Evolutionary conservation across 1,139 yeast genomes (phyloP).

Genomic region (Chernovozyma sophiae-reginae): DNA sequence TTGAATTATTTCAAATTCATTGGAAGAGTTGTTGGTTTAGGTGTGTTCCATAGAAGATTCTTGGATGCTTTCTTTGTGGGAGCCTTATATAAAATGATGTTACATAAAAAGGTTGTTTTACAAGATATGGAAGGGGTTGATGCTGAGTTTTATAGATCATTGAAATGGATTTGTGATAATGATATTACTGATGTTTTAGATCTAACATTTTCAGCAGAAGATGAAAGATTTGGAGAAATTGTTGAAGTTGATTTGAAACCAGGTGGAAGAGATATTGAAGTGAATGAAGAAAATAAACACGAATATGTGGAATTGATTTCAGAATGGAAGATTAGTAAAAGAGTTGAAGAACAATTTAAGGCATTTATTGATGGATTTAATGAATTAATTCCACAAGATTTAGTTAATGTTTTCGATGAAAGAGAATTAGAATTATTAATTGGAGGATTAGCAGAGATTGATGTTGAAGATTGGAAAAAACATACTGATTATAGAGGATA

Average conservation of each 20-base stretch:
- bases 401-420: slow-evolving; percentile 94
- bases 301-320: slow-evolving; percentile 94
- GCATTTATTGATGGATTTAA: slow-evolving; percentile 97
- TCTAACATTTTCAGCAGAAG: slow-evolving; percentile 90
- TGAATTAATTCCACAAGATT: slow-evolving; percentile 94
- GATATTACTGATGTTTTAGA: slow-evolving; percentile 82
- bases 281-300: slow-evolving; percentile 88
- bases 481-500: slow-evolving; percentile 98
- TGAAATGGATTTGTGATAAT: slow-evolving; percentile 94
- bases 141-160: slow-evolving; percentile 89
- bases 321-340: slow-evolving; percentile 91
- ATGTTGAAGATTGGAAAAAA: slow-evolving; percentile 97
- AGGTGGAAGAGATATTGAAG: slow-evolving; percentile 82
- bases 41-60: slow-evolving; percentile 97
- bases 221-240: slow-evolving; percentile 92
- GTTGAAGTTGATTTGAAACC: slow-evolving; percentile 89
- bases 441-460: slow-evolving; percentile 98
- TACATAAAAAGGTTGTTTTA: slow-evolving; percentile 86
- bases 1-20: slow-evolving; percentile 95
- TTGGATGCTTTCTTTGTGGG: slow-evolving; percentile 98
- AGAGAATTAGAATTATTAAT: slow-evolving; percentile 92
- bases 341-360: slow-evolving; percentile 93
- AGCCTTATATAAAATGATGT: slow-evolving; percentile 96
- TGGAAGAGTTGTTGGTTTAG: slow-evolving; percentile 97
- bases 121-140: slow-evolving; percentile 99